These are phyloP conservation scores for Solanum arcanum DNA, from an alignment of 257 asterid genomes.

Conservation along the genomic window DNA sequence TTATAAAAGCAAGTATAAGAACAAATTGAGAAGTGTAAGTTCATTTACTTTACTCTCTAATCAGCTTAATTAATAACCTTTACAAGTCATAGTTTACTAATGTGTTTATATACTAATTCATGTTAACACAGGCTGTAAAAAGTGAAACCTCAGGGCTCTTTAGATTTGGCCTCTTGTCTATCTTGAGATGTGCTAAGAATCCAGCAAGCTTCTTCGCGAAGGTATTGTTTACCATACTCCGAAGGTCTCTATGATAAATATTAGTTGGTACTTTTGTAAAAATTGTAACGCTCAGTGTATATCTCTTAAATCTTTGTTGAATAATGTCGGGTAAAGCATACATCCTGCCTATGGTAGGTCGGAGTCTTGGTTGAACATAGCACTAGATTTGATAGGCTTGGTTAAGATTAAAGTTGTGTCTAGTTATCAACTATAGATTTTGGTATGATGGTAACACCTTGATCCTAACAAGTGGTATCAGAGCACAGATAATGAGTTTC, in stretches of 20 bases:
- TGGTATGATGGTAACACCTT: neutral
- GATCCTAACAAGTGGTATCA: neutral
- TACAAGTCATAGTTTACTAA: neutral
- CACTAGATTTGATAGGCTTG: neutral
- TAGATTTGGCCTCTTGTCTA: constrained; percentile 59
- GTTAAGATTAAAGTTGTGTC: neutral
- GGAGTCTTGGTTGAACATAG: neutral
- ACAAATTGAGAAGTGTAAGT: constrained; percentile 57
- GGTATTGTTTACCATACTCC: constrained; percentile 25
- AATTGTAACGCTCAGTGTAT: neutral
- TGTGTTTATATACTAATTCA: neutral
- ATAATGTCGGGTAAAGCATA: neutral
- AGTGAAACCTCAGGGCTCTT: constrained; percentile 82
- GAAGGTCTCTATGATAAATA: neutral
- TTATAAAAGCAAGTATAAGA: constrained; percentile 52
- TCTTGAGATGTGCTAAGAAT: constrained; percentile 65
- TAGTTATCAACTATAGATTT: neutral
- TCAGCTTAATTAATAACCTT: neutral
- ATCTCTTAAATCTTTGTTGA: neutral
- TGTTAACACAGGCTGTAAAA: constrained; percentile 70
- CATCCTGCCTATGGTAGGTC: neutral
- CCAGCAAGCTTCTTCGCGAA: constrained; percentile 75
- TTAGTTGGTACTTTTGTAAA: neutral
- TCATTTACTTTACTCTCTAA: neutral
- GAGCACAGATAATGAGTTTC: neutral